Evolutionary conservation across 192 early-diverging fungal genomes (phyloP), one percentile per base, ranked within the genome.

Genomic region (Chytriomyces hyalinus): DNA sequence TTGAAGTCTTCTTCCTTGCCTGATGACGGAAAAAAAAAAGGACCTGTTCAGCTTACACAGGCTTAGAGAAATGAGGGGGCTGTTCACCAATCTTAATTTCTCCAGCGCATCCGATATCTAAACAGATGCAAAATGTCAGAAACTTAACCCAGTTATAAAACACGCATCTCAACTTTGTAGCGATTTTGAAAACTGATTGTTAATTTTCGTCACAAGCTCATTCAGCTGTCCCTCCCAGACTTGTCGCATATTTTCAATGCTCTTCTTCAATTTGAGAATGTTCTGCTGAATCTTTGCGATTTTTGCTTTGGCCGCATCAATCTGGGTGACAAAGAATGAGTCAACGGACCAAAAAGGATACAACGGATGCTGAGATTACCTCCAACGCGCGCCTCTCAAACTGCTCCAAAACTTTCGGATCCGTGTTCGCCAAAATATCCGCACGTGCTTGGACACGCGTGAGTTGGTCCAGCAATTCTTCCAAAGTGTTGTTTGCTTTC

Each of bases 101-200:
- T 17, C 92, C 94, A 22, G 89, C 90, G 78, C 92, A 94, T 17
- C 90, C 91, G 80, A 96, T 94, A 20, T 82, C 90, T 92, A 28
- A 49, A 62, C 22, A 9, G 8, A 20, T 73, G 46, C 11, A 68
- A 49, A 13, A 47, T 9, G 36, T 36, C 36, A 6, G 7, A 68
- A 48, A 46, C 22, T 4, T n/a, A 15, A 13, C 1, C 44, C 67
- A 68, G 67, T 15, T 9, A 49, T 46, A 7, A 48, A 68, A 13
- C 43, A 68, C 13, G 51, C 9, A 47, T 47, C 10, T 24, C 68
- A 91, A 83, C 87, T 81, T 45, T 91, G 85, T 78, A 98, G 94
- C 51, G 93, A 90, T 3, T 78, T 78, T 3, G 88, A 84, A 73
- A 97, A 97, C 20, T 85, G 84, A 44, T 73, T 74, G 74, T 92